Evolutionary conservation across 2,329 filamentous ascomycete genomes (phyloP), one percentile per base, ranked within the genome.

Genomic region (Aschersonia sp.): DNA sequence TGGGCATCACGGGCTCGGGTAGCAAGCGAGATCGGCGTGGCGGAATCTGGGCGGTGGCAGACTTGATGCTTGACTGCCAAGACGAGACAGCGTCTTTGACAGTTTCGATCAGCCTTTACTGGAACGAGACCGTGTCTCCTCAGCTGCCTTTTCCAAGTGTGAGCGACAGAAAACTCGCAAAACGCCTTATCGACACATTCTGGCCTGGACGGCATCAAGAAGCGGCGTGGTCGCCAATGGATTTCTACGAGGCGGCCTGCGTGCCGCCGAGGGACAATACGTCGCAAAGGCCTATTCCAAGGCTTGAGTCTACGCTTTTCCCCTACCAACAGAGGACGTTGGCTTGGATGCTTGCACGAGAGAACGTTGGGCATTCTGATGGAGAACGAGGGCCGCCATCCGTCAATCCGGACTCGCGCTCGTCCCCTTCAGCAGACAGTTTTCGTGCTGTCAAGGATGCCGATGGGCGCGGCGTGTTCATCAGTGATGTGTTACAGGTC

Each of bases 271-370:
- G 65, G 4, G 68, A 74, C 47, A 50, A 58, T 12, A 54, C 69
- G 1, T 55, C 59, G 2, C 60, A 63, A 0, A 65, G 78, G 38
- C 40, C 63, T 3, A 59, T 78, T 5, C 63, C 68, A 0, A 64
- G 61, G 30, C 66, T 73, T 46, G 65, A 65, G 43, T 71, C 78
- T 1, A 66, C 64, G 0, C 64, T 89, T 0, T 89, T 80, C 58
- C 84, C 83, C 0, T 89, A 88, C 51, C 85, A 89, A 60, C 77
- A 77, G 48, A 69, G 83, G 50, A 76, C 83, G 2, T 69, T 89
- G 2, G 71, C 79, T 45, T 91, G 85, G 85, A 67, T 89, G 50
- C 61, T 89, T 44, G 64, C 65, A 42, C 73, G 81, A 44, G 85
- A 91, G 64, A 78, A 79, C 4, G 72, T 78, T 3, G 58, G 65